Evolutionary conservation across 805 yeast genomes (phyloP), one percentile per base, ranked within the genome.

Genomic region (Zygosaccharomyces pseudorouxii): DNA sequence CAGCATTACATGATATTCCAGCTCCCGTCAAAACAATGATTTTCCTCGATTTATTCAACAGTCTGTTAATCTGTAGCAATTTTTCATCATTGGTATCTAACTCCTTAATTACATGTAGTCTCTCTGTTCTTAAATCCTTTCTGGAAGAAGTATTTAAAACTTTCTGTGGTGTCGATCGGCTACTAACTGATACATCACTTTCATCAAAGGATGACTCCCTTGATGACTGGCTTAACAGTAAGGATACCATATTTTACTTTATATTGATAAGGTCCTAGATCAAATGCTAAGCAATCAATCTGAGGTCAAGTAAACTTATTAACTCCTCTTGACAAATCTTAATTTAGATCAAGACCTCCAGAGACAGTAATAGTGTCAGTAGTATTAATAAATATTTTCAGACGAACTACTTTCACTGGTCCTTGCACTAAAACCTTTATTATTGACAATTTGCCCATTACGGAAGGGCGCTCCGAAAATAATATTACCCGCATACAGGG

Each of bases 1-100:
- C 98, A 1, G 98, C 97, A 63, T 86, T 88, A 64, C 97, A 89
- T 12, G 97, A 88, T 50, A 92, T 89, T 0, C 99, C 99, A 2
- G 99, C 99, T 6, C 99, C 98, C 0, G 97, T 89, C 47, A 90
- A 71, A 3, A 86, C 75, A 18, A 85, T 74, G n/a, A 82, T 70
- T 57, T 76, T 80, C 46, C 76, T 60, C 4, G 72, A 61, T 40
- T 62, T 56, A 29, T 52, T 55, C 19, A 69, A 47, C 19, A 55
- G 37, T 38, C 55, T 64, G 45, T 57, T 59, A 8, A 72, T 64
- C 42, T 55, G 60, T 2, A 50, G 30, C 22, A 66, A 46, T 8
- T 48, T 45, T 27, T 51, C 55, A 39, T 57, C 47, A 7, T 46
- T 45, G 1, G 42, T 33, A n/a, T 54, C 44, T 30, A 62, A 44